Evolutionary conservation across 1,139 yeast species (phyloP).

Genomic region (Magnusiomyces tetraspermus): DNA sequence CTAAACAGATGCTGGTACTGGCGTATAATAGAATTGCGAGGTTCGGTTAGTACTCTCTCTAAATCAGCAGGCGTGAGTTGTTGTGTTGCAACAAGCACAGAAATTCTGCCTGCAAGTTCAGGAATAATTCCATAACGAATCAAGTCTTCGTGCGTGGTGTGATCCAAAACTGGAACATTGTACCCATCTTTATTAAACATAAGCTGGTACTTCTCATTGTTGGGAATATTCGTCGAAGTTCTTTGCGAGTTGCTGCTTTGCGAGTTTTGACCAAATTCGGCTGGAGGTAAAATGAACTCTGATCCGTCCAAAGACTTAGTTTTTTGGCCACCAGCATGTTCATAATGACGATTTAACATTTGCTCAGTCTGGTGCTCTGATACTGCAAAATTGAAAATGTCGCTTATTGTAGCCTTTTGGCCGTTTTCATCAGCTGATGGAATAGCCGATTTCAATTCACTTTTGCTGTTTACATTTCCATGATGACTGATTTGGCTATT

Average conservation of each 20-base stretch:
- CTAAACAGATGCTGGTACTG: slow-evolving; percentile 44
- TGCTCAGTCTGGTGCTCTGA: not conserved
- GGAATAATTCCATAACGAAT: slow-evolving; percentile 44
- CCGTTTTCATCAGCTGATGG: slow-evolving; percentile 12
- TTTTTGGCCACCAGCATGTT: not conserved
- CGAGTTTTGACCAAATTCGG: not conserved
- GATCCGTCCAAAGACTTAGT: not conserved
- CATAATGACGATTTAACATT: not conserved
- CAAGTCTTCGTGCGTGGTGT: slow-evolving; percentile 41
- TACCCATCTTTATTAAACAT: slow-evolving; percentile 32
- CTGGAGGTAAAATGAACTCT: not conserved
- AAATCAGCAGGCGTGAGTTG: slow-evolving; percentile 38
- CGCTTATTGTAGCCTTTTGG: slow-evolving; percentile 15
- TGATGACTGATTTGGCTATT: not conserved
- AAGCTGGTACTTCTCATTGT: slow-evolving; percentile 11
- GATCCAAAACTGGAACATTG: slow-evolving; percentile 34
- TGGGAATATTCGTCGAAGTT: not conserved
- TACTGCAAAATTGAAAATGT: slow-evolving; percentile 7
- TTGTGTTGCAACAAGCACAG: slow-evolving; percentile 40
- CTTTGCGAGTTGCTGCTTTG: not conserved
- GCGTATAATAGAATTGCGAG: slow-evolving; percentile 41
- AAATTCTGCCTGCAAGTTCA: slow-evolving; percentile 46
- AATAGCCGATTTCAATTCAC: not conserved
- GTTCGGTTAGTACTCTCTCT: slow-evolving; percentile 41
- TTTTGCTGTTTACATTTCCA: slow-evolving; percentile 28